These are phyloP conservation scores for Fusarium sp. DNA, from an alignment of 2,329 filamentous ascomycete genomes.

Conservation along the genomic window DNA sequence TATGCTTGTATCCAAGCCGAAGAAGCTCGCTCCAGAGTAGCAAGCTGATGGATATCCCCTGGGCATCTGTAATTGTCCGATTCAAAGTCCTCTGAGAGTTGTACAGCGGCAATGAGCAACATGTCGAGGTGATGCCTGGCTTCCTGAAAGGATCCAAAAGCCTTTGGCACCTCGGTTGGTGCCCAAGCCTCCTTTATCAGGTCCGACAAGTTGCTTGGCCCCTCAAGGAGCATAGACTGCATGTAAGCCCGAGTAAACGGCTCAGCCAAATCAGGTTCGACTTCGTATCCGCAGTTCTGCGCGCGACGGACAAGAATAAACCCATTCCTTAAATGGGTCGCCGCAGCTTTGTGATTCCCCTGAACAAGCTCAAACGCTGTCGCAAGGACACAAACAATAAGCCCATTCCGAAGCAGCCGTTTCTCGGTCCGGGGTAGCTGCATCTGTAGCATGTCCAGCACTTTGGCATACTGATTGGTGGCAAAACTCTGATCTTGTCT, in stretches of 20 bases:
- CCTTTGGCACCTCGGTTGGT: neutral
- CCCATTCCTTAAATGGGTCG: neutral
- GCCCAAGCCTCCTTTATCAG: neutral
- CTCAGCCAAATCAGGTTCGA: neutral
- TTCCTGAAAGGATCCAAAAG: neutral
- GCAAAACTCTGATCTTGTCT: neutral
- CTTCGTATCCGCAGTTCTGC: neutral
- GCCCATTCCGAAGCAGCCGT: neutral
- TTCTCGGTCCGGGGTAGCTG: neutral
- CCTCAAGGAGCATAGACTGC: neutral
- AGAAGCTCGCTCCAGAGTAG: neutral
- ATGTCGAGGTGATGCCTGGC: neutral
- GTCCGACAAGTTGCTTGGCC: neutral
- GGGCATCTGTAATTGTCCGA: neutral
- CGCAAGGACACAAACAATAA: neutral
- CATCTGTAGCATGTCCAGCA: neutral
- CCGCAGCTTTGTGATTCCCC: neutral
- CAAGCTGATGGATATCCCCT: neutral
- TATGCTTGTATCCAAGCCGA: neutral
- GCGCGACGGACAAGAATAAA: neutral
- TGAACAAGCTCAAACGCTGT: neutral
- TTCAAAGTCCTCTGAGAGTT: neutral
- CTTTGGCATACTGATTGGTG: neutral
- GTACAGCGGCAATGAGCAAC: neutral
- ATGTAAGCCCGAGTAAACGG: neutral